Evolutionary conservation across 257 asterid species (phyloP), one percentile per base, ranked within the genome.

Genomic region (Fraxinus americana): DNA sequence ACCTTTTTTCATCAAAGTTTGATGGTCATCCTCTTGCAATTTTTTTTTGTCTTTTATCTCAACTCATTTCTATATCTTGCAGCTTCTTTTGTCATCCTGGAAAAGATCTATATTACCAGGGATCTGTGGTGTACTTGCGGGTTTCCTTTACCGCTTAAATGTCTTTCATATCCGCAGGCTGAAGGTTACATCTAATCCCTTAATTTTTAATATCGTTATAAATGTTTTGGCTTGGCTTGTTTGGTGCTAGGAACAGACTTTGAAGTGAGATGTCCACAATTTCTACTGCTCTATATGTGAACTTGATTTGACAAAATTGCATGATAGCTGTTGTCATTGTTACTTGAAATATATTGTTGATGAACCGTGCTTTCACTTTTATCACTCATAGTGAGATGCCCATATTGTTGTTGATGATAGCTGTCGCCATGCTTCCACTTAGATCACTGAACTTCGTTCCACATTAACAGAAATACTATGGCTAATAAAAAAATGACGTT

Each of bases 31-130:
- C 7, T 8, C 34, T 2, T 5, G 17, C 35, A 25, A 23, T 63
- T 63, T 9, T 13, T 25, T 59, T 61, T 63, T 27, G 13, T 10
- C 69, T 63, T 23, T 63, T 63, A 1, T 25, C 69, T 23, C 29
- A 10, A 63, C 36, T 25, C 35, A 8, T 63, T 13, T 63, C 19
- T 63, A 63, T 63, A 32, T 76, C 45, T 81, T 83, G 86, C 95
- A 96, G 99, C 92, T 96, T 80, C 93, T 96, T 79, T 82, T 96
- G 82, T 92, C 99, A 29, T 96, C 97, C 65, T 96, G 99, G 99
- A 96, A 87, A 87, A 87, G 97, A 91, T 92, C 98, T 79, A 83
- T 96, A 83, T 71, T 96, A 61, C 99, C 98, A 0, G 99, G 99
- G 78, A 86, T 93, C 77, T 96, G 98, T 82, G 98, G 99, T 75